Conservation (phyloP, 495 filamentous ascomycete species). For the Astrothelium macrocarpum region DNA sequence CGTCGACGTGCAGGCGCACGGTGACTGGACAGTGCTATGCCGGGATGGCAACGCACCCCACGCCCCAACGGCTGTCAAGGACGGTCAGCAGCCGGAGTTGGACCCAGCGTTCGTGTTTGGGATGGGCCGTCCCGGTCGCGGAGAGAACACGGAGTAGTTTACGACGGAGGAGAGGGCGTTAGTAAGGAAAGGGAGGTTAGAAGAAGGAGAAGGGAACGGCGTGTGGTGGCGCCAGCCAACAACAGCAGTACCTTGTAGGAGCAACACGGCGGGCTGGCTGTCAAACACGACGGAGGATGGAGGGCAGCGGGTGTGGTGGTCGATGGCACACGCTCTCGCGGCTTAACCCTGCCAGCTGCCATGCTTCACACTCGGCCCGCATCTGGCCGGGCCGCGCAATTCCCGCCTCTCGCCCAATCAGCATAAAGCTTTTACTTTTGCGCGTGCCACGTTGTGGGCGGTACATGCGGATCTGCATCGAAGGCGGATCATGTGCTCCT, state of each 20-base stretch:
- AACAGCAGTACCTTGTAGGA: no score
- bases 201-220: not conserved
- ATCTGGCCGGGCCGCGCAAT: slow-evolving; percentile 6
- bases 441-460: not conserved
- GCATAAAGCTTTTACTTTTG: not conserved
- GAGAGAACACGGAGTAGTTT: no score
- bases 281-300: no score
- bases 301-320: not conserved
- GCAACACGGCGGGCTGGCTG: no score
- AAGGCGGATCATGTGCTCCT: slow-evolving; percentile 2
- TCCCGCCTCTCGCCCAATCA: not conserved
- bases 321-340: not conserved
- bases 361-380: slow-evolving; percentile 1
- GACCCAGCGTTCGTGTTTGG: not conserved
- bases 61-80: not conserved
- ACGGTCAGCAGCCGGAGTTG: not conserved
- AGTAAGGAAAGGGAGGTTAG: no score
- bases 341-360: not conserved
- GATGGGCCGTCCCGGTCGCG: not conserved
- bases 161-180: no score
- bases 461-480: slow-evolving; percentile 1
- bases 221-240: not conserved
- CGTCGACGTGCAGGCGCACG: slow-evolving; percentile 1
- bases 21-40: not conserved
- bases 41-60: not conserved